Evolutionary conservation across 306 rosid genomes (phyloP).

Genomic region (Cucumis hystrix): DNA sequence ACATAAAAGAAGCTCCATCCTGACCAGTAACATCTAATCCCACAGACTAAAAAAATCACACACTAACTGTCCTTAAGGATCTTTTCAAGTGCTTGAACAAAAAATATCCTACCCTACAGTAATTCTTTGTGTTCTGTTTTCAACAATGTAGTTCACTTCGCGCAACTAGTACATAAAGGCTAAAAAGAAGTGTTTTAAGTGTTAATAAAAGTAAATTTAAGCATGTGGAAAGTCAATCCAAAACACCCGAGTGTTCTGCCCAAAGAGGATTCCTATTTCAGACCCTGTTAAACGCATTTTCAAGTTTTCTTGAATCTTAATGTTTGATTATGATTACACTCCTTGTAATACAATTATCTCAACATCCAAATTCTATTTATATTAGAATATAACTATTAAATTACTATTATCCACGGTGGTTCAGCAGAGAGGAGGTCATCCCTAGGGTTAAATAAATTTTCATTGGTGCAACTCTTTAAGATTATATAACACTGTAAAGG

Average conservation of each 20-base stretch:
- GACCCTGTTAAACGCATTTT: background rate
- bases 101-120: background rate
- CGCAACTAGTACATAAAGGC: background rate
- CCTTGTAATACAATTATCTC: background rate
- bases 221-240: background rate
- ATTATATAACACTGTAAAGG: background rate
- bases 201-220: too few species aligned
- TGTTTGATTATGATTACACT: background rate
- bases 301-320: background rate
- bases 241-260: background rate
- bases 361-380: background rate
- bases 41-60: background rate
- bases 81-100: background rate
- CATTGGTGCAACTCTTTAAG: background rate
- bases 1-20: background rate
- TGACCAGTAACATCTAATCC: background rate
- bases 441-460: background rate
- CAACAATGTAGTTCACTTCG: background rate
- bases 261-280: background rate
- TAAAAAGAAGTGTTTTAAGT: background rate
- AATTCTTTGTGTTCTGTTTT: background rate
- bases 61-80: background rate
- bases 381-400: background rate
- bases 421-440: too few species aligned
- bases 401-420: background rate